A percentile compares a stretch with the other conserved stretches of the same genome.
phyloP scores from a whole-genome alignment of 441 rosid species.

The Adansonia grandidieri region DNA sequence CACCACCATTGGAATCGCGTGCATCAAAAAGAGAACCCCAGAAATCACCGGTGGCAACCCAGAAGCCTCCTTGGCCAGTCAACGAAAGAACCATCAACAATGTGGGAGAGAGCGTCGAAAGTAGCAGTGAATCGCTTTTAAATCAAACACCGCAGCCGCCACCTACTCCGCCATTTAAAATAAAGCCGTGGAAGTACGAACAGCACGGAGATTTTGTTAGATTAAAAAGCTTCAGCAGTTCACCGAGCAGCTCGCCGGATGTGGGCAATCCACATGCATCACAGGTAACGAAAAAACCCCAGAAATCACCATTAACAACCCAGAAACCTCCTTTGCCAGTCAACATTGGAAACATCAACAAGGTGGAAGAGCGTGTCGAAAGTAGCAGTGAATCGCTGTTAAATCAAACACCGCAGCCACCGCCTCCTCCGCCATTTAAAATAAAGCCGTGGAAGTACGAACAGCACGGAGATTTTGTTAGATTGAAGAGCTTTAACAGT shows the following conservation, averaged over 20 bases:
- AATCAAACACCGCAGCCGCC: slow-evolving; percentile 48
- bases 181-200: slow-evolving; percentile 29
- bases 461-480: slow-evolving; percentile 43
- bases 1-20: slow-evolving; percentile 28
- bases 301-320: slow-evolving; percentile 33
- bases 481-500: slow-evolving; percentile 38
- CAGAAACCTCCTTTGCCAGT: slow-evolving; percentile 40
- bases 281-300: slow-evolving; percentile 17
- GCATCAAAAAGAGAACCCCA: slow-evolving; percentile 31
- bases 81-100: slow-evolving; percentile 32
- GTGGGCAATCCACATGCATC: slow-evolving; percentile 31
- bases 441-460: slow-evolving; percentile 39
- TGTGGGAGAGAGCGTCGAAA: slow-evolving; percentile 31
- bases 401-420: slow-evolving; percentile 46
- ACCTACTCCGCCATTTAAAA: slow-evolving; percentile 48
- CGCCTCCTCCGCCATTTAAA: slow-evolving; percentile 50
- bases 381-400: slow-evolving; percentile 42
- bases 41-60: slow-evolving; percentile 31
- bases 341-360: slow-evolving; percentile 32
- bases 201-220: too few species aligned
- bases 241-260: too few species aligned
- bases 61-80: slow-evolving; percentile 38
- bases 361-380: slow-evolving; percentile 31
- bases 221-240: too few species aligned
- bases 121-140: slow-evolving; percentile 41